Percentiles rank a stretch among this genome's conserved stretches.
These are phyloP conservation scores for Pleurotus tuber-regium DNA, from an alignment of 768 basidiomycete genomes.

Conservation along the genomic window DNA sequence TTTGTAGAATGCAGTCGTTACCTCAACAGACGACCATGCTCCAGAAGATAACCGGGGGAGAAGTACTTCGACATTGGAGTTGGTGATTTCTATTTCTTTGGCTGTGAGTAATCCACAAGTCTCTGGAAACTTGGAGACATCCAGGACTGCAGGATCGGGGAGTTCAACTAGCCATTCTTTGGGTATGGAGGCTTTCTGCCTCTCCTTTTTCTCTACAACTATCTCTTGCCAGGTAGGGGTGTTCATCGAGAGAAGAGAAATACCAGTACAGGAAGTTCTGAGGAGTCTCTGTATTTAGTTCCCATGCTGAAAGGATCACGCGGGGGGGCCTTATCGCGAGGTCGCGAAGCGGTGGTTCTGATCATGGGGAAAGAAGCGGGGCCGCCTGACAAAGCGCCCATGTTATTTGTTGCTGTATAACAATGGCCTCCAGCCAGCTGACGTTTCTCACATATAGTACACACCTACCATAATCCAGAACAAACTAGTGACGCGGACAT, in stretches of 20 bases:
- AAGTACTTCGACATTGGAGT: slow-evolving; percentile 38
- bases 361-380: too few species aligned
- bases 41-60: slow-evolving; percentile 43
- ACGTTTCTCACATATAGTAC: neutral
- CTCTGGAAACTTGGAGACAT: slow-evolving; percentile 49
- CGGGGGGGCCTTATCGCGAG: neutral
- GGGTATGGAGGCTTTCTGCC: slow-evolving; percentile 54
- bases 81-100: slow-evolving; percentile 62
- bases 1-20: slow-evolving; percentile 63
- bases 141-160: slow-evolving; percentile 36
- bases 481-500: neutral
- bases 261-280: too few species aligned
- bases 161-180: slow-evolving; percentile 46
- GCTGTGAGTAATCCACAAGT: slow-evolving; percentile 49
- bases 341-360: neutral
- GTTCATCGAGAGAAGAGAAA: too few species aligned
- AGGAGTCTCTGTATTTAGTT: too few species aligned
- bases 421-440: slow-evolving; percentile 6
- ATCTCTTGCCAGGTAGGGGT: slow-evolving; percentile 26
- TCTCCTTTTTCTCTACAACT: slow-evolving; percentile 35
- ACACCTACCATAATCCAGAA: too few species aligned
- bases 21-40: slow-evolving; percentile 55
- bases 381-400: too few species aligned
- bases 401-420: slow-evolving; percentile 16
- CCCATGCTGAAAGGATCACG: too few species aligned